A percentile compares a stretch with the other conserved stretches of the same genome.
Conservation (phyloP, 345 rosid genomes). For the Populus ilicifolia region DNA sequence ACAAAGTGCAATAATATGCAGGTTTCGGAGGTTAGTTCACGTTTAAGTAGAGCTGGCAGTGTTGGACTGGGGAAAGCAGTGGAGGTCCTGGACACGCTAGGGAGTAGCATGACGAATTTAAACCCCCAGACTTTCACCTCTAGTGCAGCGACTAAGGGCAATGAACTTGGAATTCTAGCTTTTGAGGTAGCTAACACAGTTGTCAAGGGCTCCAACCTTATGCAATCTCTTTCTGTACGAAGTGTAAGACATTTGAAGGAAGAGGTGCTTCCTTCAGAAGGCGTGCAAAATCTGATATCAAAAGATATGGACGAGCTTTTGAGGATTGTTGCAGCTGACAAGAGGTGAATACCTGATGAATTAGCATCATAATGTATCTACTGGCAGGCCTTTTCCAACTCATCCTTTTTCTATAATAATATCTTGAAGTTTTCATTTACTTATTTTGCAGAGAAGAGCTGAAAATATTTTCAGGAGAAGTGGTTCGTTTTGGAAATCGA, state of each 20-base stretch:
- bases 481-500: slow-evolving; percentile 94
- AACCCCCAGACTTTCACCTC: slow-evolving; percentile 54
- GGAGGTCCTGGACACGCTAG: slow-evolving; percentile 87
- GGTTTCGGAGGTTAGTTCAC: slow-evolving; percentile 72
- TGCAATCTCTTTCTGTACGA: slow-evolving; percentile 75
- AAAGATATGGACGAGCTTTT: slow-evolving; percentile 72
- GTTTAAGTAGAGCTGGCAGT: slow-evolving; percentile 78
- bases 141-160: slow-evolving; percentile 63
- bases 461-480: slow-evolving; percentile 83
- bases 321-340: slow-evolving; percentile 80
- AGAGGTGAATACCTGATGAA: slow-evolving; percentile 48
- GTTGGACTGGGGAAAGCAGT: slow-evolving; percentile 81
- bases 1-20: slow-evolving; percentile 12
- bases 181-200: slow-evolving; percentile 96
- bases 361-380: background rate
- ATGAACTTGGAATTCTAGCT: slow-evolving; percentile 70
- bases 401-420: background rate
- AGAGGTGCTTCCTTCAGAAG: slow-evolving; percentile 79
- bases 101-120: slow-evolving; percentile 89
- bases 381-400: background rate
- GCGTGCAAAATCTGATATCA: slow-evolving; percentile 75
- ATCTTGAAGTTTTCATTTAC: background rate
- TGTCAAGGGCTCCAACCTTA: slow-evolving; percentile 85
- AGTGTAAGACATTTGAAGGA: slow-evolving; percentile 72
- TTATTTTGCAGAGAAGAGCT: slow-evolving; percentile 68